Evolutionary conservation across 345 rosid species (phyloP).

Genomic region (Lagerstroemia speciosa): DNA sequence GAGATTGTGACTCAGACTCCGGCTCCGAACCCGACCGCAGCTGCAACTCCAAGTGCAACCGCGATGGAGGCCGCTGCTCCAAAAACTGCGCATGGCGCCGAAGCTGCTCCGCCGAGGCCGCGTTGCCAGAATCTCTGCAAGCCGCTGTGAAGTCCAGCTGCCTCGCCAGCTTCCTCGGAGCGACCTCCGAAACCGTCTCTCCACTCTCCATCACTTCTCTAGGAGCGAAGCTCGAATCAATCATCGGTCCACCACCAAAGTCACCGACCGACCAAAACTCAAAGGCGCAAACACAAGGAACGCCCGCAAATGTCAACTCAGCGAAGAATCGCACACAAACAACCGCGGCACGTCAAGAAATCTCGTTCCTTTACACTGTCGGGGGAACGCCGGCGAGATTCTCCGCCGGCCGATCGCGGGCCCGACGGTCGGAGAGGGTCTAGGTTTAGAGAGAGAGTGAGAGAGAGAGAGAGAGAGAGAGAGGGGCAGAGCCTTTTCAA

Average conservation of each 20-base stretch:
- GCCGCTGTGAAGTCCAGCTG: conserved; percentile 16
- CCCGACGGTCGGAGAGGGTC: background rate
- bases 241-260: background rate
- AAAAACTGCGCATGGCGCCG: background rate
- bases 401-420: background rate
- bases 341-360: background rate
- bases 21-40: background rate
- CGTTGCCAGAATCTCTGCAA: conserved; percentile 7
- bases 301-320: background rate
- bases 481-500: background rate
- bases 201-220: conserved; percentile 8
- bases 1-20: background rate
- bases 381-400: conserved; percentile 1
- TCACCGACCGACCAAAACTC: background rate
- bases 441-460: conserved; percentile 10
- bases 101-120: conserved; percentile 8
- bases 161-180: conserved; percentile 12
- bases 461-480: conserved; percentile 5
- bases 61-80: background rate
- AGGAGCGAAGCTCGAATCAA: background rate
- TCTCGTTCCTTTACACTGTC: background rate
- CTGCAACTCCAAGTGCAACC: conserved; percentile 10
- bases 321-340: background rate
- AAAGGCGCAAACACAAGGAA: background rate
- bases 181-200: conserved; percentile 11